Conservation (phyloP, 352 stramenopile species). For the Blastocystis sp. region DNA sequence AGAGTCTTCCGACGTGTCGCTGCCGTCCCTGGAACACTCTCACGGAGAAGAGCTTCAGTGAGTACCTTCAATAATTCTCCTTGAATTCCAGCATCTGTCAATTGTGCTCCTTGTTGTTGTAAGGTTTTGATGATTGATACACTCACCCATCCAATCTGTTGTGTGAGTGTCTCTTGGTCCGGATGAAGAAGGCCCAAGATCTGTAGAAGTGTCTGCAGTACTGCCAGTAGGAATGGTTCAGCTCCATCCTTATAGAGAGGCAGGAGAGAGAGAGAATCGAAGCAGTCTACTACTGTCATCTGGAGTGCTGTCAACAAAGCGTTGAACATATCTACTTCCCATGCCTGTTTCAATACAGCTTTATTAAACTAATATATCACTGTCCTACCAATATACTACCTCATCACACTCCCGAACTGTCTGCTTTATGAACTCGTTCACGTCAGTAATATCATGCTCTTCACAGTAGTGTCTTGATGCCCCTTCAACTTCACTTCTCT, state of each 20-base stretch:
- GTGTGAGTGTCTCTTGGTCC: background rate
- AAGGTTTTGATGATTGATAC: background rate
- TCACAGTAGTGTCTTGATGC: background rate
- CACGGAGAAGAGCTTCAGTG: background rate
- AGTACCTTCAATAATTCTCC: background rate
- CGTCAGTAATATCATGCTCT: background rate
- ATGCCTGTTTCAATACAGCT: background rate
- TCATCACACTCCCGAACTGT: background rate
- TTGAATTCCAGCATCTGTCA: background rate
- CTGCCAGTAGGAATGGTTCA: background rate
- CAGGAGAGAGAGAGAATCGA: background rate
- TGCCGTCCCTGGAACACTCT: background rate
- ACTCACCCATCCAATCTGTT: background rate
- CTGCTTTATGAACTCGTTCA: background rate
- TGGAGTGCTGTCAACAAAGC: background rate
- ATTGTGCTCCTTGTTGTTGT: background rate
- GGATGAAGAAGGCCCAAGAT: background rate
- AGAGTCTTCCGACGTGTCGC: background rate
- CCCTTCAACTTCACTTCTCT: background rate
- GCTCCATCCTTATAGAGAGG: background rate
- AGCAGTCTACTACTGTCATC: background rate
- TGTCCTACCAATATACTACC: background rate
- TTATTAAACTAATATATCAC: background rate
- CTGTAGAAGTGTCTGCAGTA: background rate
- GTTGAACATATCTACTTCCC: background rate